A percentile compares a stretch with the other conserved stretches of the same genome.
phyloP scores from a whole-genome alignment of 108 stramenopile species.

The Cyclostephanos tholiformis region DNA sequence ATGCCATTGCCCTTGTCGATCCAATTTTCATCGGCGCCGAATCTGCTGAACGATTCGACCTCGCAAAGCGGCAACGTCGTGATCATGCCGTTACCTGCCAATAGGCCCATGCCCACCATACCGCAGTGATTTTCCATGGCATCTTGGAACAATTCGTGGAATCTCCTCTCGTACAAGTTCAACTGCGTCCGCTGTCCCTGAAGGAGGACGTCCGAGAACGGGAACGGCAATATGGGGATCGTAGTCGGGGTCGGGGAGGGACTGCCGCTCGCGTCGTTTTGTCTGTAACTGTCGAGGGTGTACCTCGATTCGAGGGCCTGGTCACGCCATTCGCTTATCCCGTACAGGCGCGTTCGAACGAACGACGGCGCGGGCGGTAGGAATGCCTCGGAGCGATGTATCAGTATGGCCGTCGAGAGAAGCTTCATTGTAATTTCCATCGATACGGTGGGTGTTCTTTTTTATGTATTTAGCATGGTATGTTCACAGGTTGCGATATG shows the following conservation, averaged over 20 bases:
- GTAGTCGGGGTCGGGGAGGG: not conserved
- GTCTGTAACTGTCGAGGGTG: slow-evolving; percentile 33
- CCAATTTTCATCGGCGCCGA: slow-evolving; percentile 21
- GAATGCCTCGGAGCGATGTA: slow-evolving; percentile 5
- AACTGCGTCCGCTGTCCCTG: slow-evolving; percentile 79
- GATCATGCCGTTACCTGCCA: slow-evolving; percentile 67
- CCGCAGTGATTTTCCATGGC: slow-evolving; percentile 65
- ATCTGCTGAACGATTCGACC: slow-evolving; percentile 66
- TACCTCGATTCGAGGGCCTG: slow-evolving; percentile 31
- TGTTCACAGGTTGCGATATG: too few species aligned
- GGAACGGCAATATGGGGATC: slow-evolving; percentile 78
- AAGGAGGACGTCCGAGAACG: slow-evolving; percentile 68
- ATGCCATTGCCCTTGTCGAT: slow-evolving; percentile 53
- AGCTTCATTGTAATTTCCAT: slow-evolving; percentile 1
- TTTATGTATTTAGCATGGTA: too few species aligned
- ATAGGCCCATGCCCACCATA: slow-evolving; percentile 78
- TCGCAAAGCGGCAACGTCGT: slow-evolving; percentile 78
- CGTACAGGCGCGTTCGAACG: slow-evolving; percentile 1
- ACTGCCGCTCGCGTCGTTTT: not conserved
- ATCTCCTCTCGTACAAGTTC: slow-evolving; percentile 80
- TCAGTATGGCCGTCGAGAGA: not conserved
- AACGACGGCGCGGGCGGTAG: slow-evolving; percentile 1
- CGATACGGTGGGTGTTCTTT: too few species aligned
- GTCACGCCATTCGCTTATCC: slow-evolving; percentile 41
- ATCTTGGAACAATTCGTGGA: slow-evolving; percentile 69